phyloP scores from a whole-genome alignment of 2,329 filamentous ascomycete genomes.

The Scedosporium minutisporum region DNA sequence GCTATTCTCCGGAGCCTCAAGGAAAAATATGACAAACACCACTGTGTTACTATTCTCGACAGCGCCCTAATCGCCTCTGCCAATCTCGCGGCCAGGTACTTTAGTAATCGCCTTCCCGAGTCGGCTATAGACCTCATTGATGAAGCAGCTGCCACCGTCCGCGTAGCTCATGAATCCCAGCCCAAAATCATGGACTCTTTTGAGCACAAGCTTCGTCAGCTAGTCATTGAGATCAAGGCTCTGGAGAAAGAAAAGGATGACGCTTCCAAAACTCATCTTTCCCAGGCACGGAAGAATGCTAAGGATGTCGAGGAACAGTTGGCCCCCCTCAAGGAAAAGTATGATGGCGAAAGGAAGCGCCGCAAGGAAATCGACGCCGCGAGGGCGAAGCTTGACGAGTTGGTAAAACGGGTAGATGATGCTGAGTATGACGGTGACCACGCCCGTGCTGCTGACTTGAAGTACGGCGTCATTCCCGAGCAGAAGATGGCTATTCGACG shows the following conservation, averaged over 20 bases:
- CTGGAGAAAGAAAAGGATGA: slow-evolving; percentile 91
- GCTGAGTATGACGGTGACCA: slow-evolving; percentile 79
- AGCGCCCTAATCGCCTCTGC: slow-evolving; percentile 84
- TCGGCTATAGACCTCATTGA: slow-evolving; percentile 95
- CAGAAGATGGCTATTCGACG: slow-evolving; percentile 70
- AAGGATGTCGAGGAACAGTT: slow-evolving; percentile 91
- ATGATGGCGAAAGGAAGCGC: slow-evolving; percentile 84
- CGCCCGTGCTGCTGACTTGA: slow-evolving; percentile 70
- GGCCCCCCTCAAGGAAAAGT: slow-evolving; percentile 85
- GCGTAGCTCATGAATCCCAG: slow-evolving; percentile 90
- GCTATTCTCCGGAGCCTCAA: slow-evolving; percentile 98
- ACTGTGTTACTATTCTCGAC: slow-evolving; percentile 93
- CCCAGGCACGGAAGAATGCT: slow-evolving; percentile 77
- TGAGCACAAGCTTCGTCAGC: slow-evolving; percentile 78
- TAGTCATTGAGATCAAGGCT: slow-evolving; percentile 96
- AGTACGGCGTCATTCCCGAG: slow-evolving; percentile 96
- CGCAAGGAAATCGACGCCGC: slow-evolving; percentile 87
- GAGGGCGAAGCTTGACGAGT: slow-evolving; percentile 86
- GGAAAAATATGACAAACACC: slow-evolving; percentile 96
- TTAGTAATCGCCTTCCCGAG: slow-evolving; percentile 81
- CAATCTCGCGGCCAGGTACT: slow-evolving; percentile 82
- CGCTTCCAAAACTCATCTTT: slow-evolving; percentile 73
- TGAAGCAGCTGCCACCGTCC: slow-evolving; percentile 91
- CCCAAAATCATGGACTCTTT: slow-evolving; percentile 92
- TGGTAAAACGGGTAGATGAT: slow-evolving; percentile 86